phyloP scores from a whole-genome alignment of 1,284 basidiomycete genomes.

The Trichosporon asahii region DNA sequence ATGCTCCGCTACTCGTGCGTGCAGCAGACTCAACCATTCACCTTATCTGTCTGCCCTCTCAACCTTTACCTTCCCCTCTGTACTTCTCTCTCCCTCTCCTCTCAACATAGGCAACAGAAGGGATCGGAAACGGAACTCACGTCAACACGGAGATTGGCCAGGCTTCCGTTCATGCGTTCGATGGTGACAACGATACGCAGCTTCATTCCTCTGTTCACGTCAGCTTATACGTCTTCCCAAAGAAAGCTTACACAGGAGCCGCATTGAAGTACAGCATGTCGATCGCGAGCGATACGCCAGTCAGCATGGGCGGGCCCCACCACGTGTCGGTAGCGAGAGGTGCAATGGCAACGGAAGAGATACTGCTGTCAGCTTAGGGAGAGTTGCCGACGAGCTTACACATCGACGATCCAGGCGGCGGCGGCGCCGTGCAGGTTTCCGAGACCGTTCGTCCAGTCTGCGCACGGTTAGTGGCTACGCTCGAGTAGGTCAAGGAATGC shows the following conservation, averaged over 20 bases:
- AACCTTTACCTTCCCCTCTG: background rate
- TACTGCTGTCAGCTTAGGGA: background rate
- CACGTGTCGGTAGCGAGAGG: slow-evolving; percentile 35
- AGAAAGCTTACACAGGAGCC: slow-evolving; percentile 10
- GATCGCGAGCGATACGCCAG: slow-evolving; percentile 38
- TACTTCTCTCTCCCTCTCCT: too few species aligned
- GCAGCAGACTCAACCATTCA: too few species aligned
- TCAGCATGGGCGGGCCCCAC: slow-evolving; percentile 42
- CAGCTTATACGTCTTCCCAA: background rate
- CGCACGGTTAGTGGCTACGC: background rate
- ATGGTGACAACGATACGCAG: slow-evolving; percentile 20
- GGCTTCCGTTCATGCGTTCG: slow-evolving; percentile 18
- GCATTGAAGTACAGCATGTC: slow-evolving; percentile 40
- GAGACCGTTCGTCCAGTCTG: slow-evolving; percentile 39
- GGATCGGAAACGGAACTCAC: slow-evolving; percentile 11
- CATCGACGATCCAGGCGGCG: slow-evolving; percentile 40
- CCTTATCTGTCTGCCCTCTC: background rate
- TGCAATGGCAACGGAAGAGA: slow-evolving; percentile 13
- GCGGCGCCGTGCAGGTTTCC: slow-evolving; percentile 43
- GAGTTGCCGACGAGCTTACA: background rate
- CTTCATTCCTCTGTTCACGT: slow-evolving; percentile 18
- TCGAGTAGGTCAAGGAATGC: too few species aligned
- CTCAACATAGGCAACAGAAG: too few species aligned
- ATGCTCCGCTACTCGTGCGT: background rate
- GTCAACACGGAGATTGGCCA: slow-evolving; percentile 24